These are phyloP conservation scores for Pythium utonaiense DNA, from an alignment of 352 stramenopile species.

Conservation along the genomic window DNA sequence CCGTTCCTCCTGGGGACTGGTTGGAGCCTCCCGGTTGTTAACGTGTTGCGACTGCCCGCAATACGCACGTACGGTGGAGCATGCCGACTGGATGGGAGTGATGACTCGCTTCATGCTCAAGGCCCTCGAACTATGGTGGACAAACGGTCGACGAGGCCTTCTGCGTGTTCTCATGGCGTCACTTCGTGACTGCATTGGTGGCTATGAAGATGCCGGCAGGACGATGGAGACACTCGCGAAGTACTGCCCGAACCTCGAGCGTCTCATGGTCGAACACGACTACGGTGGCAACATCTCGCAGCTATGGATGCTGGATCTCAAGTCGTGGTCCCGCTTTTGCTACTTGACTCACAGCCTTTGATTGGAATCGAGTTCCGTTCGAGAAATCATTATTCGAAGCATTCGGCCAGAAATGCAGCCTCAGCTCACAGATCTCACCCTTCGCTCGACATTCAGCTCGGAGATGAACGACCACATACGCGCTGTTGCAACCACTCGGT, in stretches of 20 bases:
- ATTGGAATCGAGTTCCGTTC: slow-evolving; percentile 6
- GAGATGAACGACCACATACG: too few species aligned
- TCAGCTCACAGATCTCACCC: neutral
- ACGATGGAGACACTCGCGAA: neutral
- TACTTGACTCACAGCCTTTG: neutral
- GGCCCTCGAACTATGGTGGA: too few species aligned
- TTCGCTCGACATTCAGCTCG: neutral
- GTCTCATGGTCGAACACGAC: neutral
- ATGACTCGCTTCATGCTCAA: too few species aligned
- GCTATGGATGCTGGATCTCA: neutral
- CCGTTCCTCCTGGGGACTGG: too few species aligned
- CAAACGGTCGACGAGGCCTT: too few species aligned
- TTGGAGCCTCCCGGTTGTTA: too few species aligned
- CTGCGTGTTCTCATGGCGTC: too few species aligned
- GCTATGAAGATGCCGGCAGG: neutral
- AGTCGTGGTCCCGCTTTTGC: neutral
- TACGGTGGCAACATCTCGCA: neutral
- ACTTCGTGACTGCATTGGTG: neutral
- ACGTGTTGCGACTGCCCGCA: too few species aligned
- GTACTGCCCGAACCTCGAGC: neutral
- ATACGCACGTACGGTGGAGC: too few species aligned
- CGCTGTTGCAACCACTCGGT: too few species aligned
- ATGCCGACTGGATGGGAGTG: too few species aligned
- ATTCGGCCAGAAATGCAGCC: slow-evolving; percentile 14
- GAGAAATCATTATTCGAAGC: slow-evolving; percentile 9